Evolutionary conservation across 345 rosid genomes (phyloP), one percentile per base, ranked within the genome.

Genomic region (Citrus sp.): DNA sequence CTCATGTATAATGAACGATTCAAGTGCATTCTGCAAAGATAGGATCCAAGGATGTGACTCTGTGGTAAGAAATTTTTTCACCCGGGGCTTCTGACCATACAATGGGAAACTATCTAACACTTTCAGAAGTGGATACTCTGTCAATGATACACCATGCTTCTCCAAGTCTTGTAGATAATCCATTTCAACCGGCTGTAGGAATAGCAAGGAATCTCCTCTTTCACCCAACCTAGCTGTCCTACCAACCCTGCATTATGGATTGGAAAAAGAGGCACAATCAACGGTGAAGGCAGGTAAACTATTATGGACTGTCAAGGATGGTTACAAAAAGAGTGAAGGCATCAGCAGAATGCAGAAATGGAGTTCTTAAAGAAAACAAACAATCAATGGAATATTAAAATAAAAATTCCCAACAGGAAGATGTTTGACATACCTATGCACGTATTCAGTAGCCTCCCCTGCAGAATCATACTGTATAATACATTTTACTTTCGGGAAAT

Each of bases 371-470:
- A 14, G 22, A 72, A 30, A 60, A 8, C 10, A 22, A 18, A 22
- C 25, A 42, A 30, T 25, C 69, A 25, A n/a, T 21, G 55, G 65
- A 71, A 38, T 40, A 13, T 27, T 22, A 37, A 77, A n/a, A 61
- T 37, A 62, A 67, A 56, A n/a, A 68, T 51, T 67, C 46, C 54
- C 63, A 75, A 63, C 28, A 40, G 80, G 74, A 51, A 34, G 25
- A 56, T 12, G 40, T 19, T 49, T 6, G 10, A 60, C 34, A 82
- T 87, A 95, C 99, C 99, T 91, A 79, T 94, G 98, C 73, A 94
- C 99, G 79, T 95, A 95, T 86, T 95, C 99, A 9, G 97, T 92
- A 68, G 99, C 99, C 86, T 95, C 99, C 81, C 99, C 99, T 7
- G 99, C 97, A 78, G 96, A 94, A 87, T 96, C 99, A 67, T 96